phyloP scores from a whole-genome alignment of 1,284 basidiomycete genomes.

The Ganoderma lucidum region DNA sequence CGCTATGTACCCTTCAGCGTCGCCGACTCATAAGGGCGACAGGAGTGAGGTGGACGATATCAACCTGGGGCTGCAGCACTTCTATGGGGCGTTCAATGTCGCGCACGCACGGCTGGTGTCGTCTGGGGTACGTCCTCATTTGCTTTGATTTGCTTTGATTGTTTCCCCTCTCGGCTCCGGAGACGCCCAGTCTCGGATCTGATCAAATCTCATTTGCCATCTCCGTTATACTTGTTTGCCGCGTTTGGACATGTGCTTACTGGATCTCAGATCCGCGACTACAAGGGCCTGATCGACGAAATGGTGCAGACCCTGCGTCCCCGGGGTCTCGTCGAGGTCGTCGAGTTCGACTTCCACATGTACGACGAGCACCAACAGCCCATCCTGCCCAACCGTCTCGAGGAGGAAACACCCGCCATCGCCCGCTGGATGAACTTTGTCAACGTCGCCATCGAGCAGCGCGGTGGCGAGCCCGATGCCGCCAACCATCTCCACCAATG shows the following conservation, averaged over 20 bases:
- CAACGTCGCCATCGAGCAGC: conserved; percentile 56
- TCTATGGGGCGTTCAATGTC: conserved; percentile 77
- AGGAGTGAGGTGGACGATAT: conserved; percentile 86
- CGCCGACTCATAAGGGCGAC: conserved; percentile 20
- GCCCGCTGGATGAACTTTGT: conserved; percentile 67
- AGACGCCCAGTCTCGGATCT: conserved; percentile 20
- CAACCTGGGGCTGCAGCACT: conserved; percentile 83
- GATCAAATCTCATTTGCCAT: conserved; percentile 35
- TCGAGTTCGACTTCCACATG: conserved; percentile 73
- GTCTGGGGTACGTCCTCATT: conserved; percentile 63
- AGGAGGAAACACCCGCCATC: conserved; percentile 58
- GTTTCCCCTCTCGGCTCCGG: conserved; percentile 25
- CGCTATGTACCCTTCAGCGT: conserved; percentile 12
- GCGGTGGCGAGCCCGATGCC: conserved; percentile 70
- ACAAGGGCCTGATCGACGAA: conserved; percentile 68
- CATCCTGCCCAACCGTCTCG: conserved; percentile 44
- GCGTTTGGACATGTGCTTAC: conserved; percentile 29
- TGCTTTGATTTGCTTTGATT: conserved; percentile 14
- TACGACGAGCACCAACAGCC: conserved; percentile 59
- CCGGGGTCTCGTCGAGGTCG: conserved; percentile 68
- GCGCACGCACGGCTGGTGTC: conserved; percentile 75
- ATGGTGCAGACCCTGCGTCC: conserved; percentile 72
- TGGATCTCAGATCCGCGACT: conserved; percentile 69
- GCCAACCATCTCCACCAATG: conserved; percentile 61
- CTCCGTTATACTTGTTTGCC: conserved; percentile 33